Evolutionary conservation across 495 filamentous ascomycete genomes (phyloP), one percentile per base, ranked within the genome.

Genomic region (Podospora comata): DNA sequence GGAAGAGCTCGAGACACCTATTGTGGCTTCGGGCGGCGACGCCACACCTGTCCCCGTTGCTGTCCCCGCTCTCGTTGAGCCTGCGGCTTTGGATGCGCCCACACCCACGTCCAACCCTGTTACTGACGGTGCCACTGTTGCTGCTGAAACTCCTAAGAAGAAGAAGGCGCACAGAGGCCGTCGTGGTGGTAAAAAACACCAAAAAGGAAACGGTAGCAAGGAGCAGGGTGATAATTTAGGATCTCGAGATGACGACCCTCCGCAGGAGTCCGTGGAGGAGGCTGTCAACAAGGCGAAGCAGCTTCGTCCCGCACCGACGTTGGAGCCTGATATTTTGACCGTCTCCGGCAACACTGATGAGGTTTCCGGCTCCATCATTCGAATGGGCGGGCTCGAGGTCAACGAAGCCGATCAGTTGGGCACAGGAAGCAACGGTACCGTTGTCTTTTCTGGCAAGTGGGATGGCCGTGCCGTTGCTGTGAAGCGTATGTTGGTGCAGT

Each of bases 401-500:
- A 87, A 90, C 71, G 89, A 88, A 30, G 87, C 91, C 62, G 82
- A 85, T 66, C 88, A 92, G 54, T 84, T 94, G 32, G 92, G 91
- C 7, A 91, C 82, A 67, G 92, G 92, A 16, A 94, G 91, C 73
- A 92, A 94, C 74, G 92, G 92, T 26, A 96, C 92, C 18, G 86
- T 93, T 56, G 92, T 96, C 7, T 94, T 91, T 75, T 85, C 87
- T 18, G 92, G 92, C n/a, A 88, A 85, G 26, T 96, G 93, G 74
- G 92, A 96, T 73, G 93, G 94, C 23, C 90, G 93, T 70, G 90
- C 92, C 58, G 96, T 99, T 20, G 95, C 95, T 1, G 93, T 99
- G 39, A 99, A 99, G 81, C 87, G 95, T 26, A 98, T 99, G 93
- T 83, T 97, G 61, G 90, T 92, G 54, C 90, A 95, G 67, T 96